Evolutionary conservation across 2,329 filamentous ascomycete species (phyloP), one percentile per base, ranked within the genome.

Genomic region (Stenocarpella maydis): DNA sequence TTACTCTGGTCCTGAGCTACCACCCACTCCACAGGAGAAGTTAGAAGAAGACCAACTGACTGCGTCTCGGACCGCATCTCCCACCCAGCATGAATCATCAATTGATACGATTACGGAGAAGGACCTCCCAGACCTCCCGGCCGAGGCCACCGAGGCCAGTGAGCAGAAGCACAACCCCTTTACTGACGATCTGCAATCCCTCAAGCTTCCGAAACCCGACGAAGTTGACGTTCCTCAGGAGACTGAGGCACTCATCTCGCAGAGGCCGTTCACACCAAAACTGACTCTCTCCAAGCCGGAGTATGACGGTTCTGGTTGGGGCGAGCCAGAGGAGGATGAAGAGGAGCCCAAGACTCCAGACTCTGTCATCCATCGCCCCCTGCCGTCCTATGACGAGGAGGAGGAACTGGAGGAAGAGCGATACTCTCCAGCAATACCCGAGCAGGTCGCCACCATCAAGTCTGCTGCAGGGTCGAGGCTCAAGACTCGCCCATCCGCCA

Each of bases 401-500:
- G 75, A 78, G 26, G 80, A 82, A 21, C 81, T 83, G 1, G 82
- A 85, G 10, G 82, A 85, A 12, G 76, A 78, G 15, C 67, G 80
- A 74, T 85, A 88, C 54, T 88, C 89, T 0, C 89, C 90, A 2
- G 85, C 85, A 43, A 89, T 98, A 69, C 94, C 95, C 1, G 94
- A 97, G 75, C 88, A 90, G 55, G 83, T 93, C 58, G 94, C 95
- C 5, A 98, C 95, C 0, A 95, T 98, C 81, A 96, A 95, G 79
- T 80, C 82, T 2, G 92, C 94, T 10, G 90, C 92, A 26, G 93
- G 94, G 9, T 93, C 93, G 14, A 94, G 91, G 79, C 86, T 98
- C 49, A 98, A 97, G 84, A 96, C 95, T 0, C 88, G 95, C 41
- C 90, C 94, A 19, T 98, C 95, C 2, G 89, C 94, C 47, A 97